Conservation (phyloP, 441 rosid species). For the Euphorbia neoarborescens region DNA sequence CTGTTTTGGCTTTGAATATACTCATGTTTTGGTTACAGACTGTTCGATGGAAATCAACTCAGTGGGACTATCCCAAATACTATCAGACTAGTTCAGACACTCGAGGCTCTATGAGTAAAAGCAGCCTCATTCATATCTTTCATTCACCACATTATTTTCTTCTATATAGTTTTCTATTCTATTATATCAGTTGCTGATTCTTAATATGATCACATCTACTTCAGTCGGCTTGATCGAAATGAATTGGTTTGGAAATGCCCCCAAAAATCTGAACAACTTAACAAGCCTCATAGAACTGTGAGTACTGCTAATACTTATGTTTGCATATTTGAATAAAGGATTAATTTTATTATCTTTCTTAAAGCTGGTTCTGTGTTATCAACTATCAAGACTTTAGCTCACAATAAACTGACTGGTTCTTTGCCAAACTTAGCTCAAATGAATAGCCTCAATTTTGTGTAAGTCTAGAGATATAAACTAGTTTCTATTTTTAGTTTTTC, state of each 20-base stretch:
- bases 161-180: not conserved
- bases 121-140: slow-evolving; percentile 1
- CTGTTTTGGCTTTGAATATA: not conserved
- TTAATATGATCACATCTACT: slow-evolving; percentile 21
- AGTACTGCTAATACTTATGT: slow-evolving; percentile 22
- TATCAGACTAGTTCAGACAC: slow-evolving; percentile 57
- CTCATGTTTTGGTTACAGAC: slow-evolving; percentile 30
- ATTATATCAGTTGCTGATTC: not conserved
- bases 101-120: slow-evolving; percentile 95
- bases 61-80: slow-evolving; percentile 64
- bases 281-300: slow-evolving; percentile 67
- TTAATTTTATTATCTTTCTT: slow-evolving; percentile 8
- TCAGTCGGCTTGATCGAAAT: slow-evolving; percentile 93
- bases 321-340: not conserved
- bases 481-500: slow-evolving; percentile 4
- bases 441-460: slow-evolving; percentile 73
- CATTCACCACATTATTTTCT: not conserved
- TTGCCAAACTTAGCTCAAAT: slow-evolving; percentile 66
- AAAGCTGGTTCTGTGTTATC: not conserved
- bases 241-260: slow-evolving; percentile 51
- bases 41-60: slow-evolving; percentile 78
- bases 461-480: slow-evolving; percentile 22
- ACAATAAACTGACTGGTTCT: slow-evolving; percentile 63
- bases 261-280: slow-evolving; percentile 65
- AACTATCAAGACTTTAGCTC: slow-evolving; percentile 64